Evolutionary conservation across 148 eudicot genomes (phyloP), one percentile per base, ranked within the genome.

Genomic region (Drosera capensis): DNA sequence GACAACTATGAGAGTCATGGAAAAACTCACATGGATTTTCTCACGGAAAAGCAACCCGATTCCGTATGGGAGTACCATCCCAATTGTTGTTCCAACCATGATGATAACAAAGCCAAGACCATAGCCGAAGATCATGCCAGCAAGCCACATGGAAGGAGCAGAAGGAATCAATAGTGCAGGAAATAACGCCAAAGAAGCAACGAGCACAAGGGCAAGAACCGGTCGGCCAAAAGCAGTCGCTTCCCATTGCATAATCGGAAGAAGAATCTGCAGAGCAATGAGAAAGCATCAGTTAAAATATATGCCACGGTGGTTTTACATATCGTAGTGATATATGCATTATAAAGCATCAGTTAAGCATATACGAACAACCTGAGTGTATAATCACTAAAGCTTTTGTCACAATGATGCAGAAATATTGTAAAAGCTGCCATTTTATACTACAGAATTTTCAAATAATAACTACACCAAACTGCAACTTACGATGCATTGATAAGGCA

Each of bases 51-150:
- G 65, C 22, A 61, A 53, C 31, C 94, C 86, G 31, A 79, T 51
- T 18, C 74, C 51, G 58, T 73, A 87, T 15, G 96, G 90, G 64
- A 87, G 68, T 14, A 86, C 69, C 35, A 71, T 69, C 3, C 80
- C 96, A 31, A 87, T 68, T 48, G 56, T 42, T 24, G 52, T 70
- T 14, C 59, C 94, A 25, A 60, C 55, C 17, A 64, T 68, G 51
- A 72, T 70, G 26, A 82, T 53, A 24, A 82, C 70, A 73, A 79
- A 87, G 13, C 96, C 88, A 46, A 46, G 45, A 46, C 94, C 86
- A 57, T 87, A 87, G 23, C 94, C 90, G 54, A 82, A 82, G 40
- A 78, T 74, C 90, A 87, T 82, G 37, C 94, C 96, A 37, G 80
- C 94, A 37, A 77, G 58, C 96, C 96, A 87, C 73, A 76, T 79